Conservation (phyloP, 352 stramenopile genomes). For the Phytophthora colocasiae region DNA sequence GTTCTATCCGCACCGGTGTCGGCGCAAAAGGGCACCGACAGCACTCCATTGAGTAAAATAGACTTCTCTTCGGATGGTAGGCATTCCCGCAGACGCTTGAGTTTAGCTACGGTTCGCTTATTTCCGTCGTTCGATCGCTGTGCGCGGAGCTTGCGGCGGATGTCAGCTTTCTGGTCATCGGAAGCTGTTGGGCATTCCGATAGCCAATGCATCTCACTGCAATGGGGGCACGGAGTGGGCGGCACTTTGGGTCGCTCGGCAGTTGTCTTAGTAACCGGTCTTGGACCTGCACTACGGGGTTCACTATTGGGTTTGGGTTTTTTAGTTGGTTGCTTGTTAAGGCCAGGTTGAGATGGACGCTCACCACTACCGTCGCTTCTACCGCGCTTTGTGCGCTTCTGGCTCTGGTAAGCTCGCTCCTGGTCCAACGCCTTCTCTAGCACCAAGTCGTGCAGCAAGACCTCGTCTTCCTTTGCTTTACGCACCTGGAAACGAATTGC, state of each 20-base stretch:
- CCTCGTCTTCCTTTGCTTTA: neutral
- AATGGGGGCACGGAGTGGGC: neutral
- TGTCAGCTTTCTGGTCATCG: neutral
- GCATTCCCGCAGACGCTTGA: neutral
- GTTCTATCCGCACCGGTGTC: neutral
- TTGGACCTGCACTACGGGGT: too few relatives aligned
- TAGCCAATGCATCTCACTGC: neutral
- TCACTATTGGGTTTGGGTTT: too few relatives aligned
- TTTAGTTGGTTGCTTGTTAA: too few relatives aligned
- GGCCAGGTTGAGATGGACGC: too few relatives aligned
- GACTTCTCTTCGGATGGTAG: neutral
- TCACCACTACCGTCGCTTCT: neutral
- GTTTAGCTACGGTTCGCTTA: too few relatives aligned
- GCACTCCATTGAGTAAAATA: neutral
- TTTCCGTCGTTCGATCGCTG: too few relatives aligned
- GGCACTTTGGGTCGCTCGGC: neutral
- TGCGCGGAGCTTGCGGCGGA: neutral
- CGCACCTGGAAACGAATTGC: neutral
- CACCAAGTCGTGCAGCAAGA: neutral
- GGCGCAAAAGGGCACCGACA: neutral
- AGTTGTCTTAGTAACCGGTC: too few relatives aligned
- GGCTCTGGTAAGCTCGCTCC: neutral
- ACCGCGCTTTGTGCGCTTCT: too few relatives aligned
- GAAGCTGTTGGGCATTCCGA: neutral
- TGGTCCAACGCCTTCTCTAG: neutral